Conservation (phyloP, 805 yeast genomes). For the Cyberlindnera mrakii region DNA sequence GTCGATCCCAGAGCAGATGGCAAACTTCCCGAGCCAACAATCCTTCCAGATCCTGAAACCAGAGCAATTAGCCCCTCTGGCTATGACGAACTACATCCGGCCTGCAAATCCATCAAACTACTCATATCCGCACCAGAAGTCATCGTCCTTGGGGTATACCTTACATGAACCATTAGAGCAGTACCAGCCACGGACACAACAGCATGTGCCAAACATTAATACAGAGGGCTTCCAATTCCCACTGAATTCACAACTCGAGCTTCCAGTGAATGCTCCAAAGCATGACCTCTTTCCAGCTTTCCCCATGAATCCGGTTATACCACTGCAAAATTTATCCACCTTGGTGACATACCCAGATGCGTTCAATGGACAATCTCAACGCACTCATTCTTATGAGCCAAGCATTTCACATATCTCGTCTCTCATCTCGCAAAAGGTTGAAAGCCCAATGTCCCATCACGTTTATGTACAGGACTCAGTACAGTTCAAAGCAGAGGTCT, state of each 20-base stretch:
- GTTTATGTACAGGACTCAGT: background rate
- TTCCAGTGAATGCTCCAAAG: background rate
- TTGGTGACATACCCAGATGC: background rate
- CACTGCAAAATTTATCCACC: too few species aligned
- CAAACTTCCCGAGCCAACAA: too few species aligned
- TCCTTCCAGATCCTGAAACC: too few species aligned
- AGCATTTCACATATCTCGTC: too few species aligned
- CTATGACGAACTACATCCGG: too few species aligned
- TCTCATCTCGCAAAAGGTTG: too few species aligned
- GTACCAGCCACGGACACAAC: background rate
- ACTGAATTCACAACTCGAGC: background rate
- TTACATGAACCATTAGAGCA: background rate
- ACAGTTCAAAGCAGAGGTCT: conserved; percentile 8
- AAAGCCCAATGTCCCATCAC: background rate
- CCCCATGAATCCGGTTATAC: too few species aligned
- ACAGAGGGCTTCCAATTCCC: conserved; percentile 1
- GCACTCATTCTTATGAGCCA: background rate
- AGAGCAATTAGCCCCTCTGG: too few species aligned
- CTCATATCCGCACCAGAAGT: background rate
- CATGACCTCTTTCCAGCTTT: too few species aligned
- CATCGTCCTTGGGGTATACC: background rate
- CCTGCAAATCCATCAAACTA: background rate
- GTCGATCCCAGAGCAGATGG: too few species aligned
- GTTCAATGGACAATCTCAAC: background rate
- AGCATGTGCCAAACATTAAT: background rate